phyloP scores from a whole-genome alignment of 108 stramenopile species.

The Seminavis robusta region DNA sequence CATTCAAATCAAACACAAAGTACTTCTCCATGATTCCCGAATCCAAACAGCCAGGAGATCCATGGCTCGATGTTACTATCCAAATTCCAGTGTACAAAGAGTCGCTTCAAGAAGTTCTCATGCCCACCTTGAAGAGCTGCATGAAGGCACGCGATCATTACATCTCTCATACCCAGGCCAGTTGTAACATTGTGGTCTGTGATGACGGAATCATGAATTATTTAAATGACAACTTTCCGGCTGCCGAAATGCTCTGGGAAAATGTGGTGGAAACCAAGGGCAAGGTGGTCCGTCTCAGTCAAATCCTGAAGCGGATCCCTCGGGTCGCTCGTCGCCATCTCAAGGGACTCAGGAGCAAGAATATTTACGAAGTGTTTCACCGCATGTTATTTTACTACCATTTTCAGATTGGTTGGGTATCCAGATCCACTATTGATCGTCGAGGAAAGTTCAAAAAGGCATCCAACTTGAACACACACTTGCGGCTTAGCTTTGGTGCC shows the following conservation, averaged over 20 bases:
- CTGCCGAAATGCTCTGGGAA: slow-evolving; percentile 4
- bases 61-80: slow-evolving; percentile 1
- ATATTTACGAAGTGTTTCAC: slow-evolving; percentile 1
- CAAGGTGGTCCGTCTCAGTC: neutral
- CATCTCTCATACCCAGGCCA: neutral
- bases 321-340: neutral
- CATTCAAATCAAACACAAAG: neutral
- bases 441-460: slow-evolving; percentile 8
- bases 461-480: slow-evolving; percentile 10
- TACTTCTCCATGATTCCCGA: neutral
- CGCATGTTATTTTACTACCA: neutral
- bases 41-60: neutral
- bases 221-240: slow-evolving; percentile 2
- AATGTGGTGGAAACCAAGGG: slow-evolving; percentile 1
- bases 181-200: slow-evolving; percentile 6
- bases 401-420: neutral
- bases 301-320: neutral
- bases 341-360: neutral
- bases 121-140: neutral
- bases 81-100: slow-evolving; percentile 9
- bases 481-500: slow-evolving; percentile 1
- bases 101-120: neutral
- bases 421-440: neutral
- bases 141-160: slow-evolving; percentile 3
- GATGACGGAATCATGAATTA: slow-evolving; percentile 2